Evolutionary conservation across 192 early-diverging fungal genomes (phyloP), one percentile per base, ranked within the genome.

Genomic region (Lobosporangium transversale): DNA sequence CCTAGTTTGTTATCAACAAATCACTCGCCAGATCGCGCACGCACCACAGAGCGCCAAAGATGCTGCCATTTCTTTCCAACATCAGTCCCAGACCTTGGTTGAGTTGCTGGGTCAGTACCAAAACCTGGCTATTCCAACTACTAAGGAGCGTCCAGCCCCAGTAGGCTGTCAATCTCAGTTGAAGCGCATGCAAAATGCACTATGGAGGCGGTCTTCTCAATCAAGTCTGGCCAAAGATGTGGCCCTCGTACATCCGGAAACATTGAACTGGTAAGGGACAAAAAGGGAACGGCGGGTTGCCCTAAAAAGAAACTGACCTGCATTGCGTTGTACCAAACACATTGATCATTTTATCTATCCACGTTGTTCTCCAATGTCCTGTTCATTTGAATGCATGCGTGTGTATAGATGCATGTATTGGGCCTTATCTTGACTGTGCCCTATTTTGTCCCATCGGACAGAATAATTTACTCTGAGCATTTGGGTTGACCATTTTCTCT

Each of bases 1-100:
- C n/a, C 52, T 76, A 20, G 59, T 76, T 33, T 76, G 73, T 48
- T 76, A 76, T 42, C 73, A 76, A 37, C 73, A 76, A 48, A 76
- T 76, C 73, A 76, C 73, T 30, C 73, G 73, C 2, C 73, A 76
- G 48, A 67, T 76, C 48, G 65, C 64, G 6, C 64, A 76, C 35
- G 73, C 73, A 12, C 73, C 73, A 0, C 58, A 60, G 23, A 62
- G 52, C 20, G 58, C 73, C 33, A 76, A 76, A 29, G 73, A 66
- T 62, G 73, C 73, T n/a, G 73, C 73, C 44, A 57, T 33, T 7
- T 76, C 73, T 4, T 67, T 57, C 37, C 73, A 76, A 37, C 73
- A 67, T 50, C 73, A 66, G 31, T 76, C 73, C 21, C 63, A 76
- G 30, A 37, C 63, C 5, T 43, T 76, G 30, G 30, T 76, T 44